Percentiles rank a stretch among this genome's conserved stretches.
Conservation (phyloP, 371 early-diverging fungal genomes). For the Dichotomocladium elegans region DNA sequence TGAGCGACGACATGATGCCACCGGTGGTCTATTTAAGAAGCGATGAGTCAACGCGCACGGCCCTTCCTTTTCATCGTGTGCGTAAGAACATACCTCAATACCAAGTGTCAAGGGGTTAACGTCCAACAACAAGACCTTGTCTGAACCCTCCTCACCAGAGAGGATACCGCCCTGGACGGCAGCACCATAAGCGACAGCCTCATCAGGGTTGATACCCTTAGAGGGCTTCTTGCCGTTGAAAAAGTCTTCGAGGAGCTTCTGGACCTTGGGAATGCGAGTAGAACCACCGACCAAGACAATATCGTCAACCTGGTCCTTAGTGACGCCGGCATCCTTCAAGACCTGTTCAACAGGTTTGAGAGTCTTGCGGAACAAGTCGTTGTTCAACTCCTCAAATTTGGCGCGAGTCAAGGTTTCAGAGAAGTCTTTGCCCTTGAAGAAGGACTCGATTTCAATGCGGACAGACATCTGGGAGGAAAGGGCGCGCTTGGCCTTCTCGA, state of each 20-base stretch:
- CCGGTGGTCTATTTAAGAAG: conserved; percentile 64
- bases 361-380: conserved; percentile 90
- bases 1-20: conserved; percentile 95
- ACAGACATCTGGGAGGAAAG: conserved; percentile 84
- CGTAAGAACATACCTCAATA: conserved; percentile 59
- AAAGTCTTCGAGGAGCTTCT: conserved; percentile 86
- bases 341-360: conserved; percentile 97
- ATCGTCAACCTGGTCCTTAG: conserved; percentile 89
- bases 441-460: conserved; percentile 78
- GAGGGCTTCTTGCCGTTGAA: conserved; percentile 94
- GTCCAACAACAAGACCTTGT: conserved; percentile 91
- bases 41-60: neutral
- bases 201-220: conserved; percentile 98
- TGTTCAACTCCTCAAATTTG: conserved; percentile 93
- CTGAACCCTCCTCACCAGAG: conserved; percentile 80
- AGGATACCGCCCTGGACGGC: conserved; percentile 99
- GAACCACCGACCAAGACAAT: conserved; percentile 99
- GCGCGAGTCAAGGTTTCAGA: conserved; percentile 94
- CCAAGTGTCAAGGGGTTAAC: conserved; percentile 98
- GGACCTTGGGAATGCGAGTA: conserved; percentile 98
- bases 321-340: conserved; percentile 92
- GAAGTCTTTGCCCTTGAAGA: conserved; percentile 98
- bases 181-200: conserved; percentile 99
- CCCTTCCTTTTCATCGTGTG: neutral
- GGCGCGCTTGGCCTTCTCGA: conserved; percentile 88